Conservation (phyloP, 768 basidiomycete species). For the Kwoniella heveanensis region DNA sequence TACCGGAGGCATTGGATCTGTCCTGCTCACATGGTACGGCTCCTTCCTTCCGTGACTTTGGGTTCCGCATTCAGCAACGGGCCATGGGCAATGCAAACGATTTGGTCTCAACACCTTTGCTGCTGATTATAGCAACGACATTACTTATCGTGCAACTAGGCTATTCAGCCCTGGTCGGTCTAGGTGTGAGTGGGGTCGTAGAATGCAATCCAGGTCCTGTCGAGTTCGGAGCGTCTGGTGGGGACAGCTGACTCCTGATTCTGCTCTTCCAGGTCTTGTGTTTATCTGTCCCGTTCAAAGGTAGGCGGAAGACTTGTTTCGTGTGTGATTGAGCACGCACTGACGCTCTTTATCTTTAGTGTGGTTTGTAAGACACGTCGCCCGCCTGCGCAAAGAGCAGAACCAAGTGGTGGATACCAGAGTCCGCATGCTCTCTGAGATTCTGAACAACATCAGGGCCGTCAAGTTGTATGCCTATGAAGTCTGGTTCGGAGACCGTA, state of each 20-base stretch:
- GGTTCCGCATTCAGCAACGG: not conserved
- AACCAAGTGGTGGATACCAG: constrained; percentile 62
- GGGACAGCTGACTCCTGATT: not conserved
- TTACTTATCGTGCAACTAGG: constrained; percentile 71
- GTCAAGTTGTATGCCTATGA: constrained; percentile 71
- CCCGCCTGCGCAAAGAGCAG: constrained; percentile 2
- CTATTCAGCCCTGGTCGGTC: constrained; percentile 67
- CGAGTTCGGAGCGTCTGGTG: too few relatives aligned
- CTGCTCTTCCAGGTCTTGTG: constrained; percentile 55
- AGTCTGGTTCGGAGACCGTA: constrained; percentile 43
- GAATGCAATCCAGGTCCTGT: too few relatives aligned
- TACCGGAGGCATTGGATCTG: too few relatives aligned
- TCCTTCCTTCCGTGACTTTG: not conserved
- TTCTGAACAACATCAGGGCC: constrained; percentile 69
- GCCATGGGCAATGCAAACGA: not conserved
- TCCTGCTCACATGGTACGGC: too few relatives aligned
- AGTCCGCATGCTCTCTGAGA: constrained; percentile 68
- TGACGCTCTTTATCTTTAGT: constrained; percentile 3
- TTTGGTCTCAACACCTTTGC: not conserved
- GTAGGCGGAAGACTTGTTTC: constrained; percentile 19
- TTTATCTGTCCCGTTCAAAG: constrained; percentile 65
- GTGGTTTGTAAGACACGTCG: constrained; percentile 38
- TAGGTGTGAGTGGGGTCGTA: constrained; percentile 31
- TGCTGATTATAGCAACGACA: constrained; percentile 42
- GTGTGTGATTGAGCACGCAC: not conserved